Base-by-base conservation (phyloP, 768 basidiomycete species). In the Leccinum fibrillosum region DNA sequence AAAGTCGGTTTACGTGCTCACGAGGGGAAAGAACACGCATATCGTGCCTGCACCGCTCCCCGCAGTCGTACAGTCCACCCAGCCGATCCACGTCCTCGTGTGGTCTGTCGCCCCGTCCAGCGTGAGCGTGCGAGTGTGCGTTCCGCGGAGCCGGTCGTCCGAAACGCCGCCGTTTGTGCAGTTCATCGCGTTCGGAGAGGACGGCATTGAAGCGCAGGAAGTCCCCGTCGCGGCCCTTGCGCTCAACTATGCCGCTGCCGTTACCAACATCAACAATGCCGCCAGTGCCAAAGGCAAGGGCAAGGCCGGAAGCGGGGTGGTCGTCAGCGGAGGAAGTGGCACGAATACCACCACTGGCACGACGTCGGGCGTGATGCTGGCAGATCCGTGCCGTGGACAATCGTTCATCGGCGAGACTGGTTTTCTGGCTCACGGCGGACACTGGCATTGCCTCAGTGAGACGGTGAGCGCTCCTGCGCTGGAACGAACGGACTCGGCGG, bases 161-260 rank as follows among this genome's bases (percentile, higher is more conserved):
- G n/a, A 34, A 6, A 49, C 66, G 13, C 52, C 65, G 1, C 79
- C 82, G 9, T 79, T 82, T 63, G 71, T 94, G 48, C 92, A 94
- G 67, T 69, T 92, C 35, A 75, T 89, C 49, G 86, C 83, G 17
- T 82, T 92, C 53, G 79, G 85, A 23, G 86, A 87, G 54, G 79
- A 83, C 56, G 90, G 90, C 11, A 63, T 94, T 15, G 91, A 94
- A 67, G 81, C 86, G 3, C 85, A 88, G 60, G 92, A 94, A 70
- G 68, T 87, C 30, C 71, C 82, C 1, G 70, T 90, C 11, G 70
- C 80, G 10, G 78, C 79, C 55, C 69, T 90, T 48, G 61, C 21
- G 21, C 32, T 52, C 26, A 52, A 52, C 21, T 30, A 32, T 2
- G 28, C 68, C 15, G 57, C 64, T 54, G 25, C 26, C 1, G 1